Conservation (phyloP, 2,329 filamentous ascomycete species). For the Fusarium graminum region DNA sequence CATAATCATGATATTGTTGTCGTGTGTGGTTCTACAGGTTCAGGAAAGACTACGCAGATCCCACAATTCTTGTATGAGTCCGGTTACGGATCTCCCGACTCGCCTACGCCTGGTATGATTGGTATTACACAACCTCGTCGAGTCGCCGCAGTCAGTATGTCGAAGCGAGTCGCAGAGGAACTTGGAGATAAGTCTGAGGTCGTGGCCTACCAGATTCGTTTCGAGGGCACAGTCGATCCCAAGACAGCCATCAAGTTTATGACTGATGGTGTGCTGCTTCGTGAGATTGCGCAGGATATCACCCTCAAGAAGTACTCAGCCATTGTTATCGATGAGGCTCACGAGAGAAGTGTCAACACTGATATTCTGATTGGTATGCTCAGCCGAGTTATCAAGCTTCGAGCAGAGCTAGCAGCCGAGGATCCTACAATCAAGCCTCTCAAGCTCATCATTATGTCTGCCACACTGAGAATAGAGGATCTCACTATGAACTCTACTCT, state of each 20-base stretch:
- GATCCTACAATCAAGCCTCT: constrained; percentile 79
- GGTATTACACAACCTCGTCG: constrained; percentile 94
- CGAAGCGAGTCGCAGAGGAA: constrained; percentile 89
- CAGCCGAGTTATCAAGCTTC: constrained; percentile 88
- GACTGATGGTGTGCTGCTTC: constrained; percentile 95
- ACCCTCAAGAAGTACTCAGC: constrained; percentile 90
- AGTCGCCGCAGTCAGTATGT: constrained; percentile 97
- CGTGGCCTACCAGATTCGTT: constrained; percentile 95
- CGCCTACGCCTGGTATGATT: constrained; percentile 90
- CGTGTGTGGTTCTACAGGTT: constrained; percentile 94
- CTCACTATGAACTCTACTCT: constrained; percentile 86
- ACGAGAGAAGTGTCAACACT: constrained; percentile 97
- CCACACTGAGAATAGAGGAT: constrained; percentile 90
- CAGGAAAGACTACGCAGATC: constrained; percentile 96
- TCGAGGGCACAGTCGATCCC: constrained; percentile 83
- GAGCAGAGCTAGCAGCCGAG: constrained; percentile 79
- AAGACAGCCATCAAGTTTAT: constrained; percentile 97
- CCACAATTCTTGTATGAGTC: constrained; percentile 97
- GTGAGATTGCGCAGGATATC: constrained; percentile 92
- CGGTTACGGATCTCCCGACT: constrained; percentile 83
- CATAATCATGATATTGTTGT: constrained; percentile 92
- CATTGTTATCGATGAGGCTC: constrained; percentile 95
- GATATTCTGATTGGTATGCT: constrained; percentile 98
- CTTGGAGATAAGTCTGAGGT: constrained; percentile 80
- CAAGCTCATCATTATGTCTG: constrained; percentile 98